Evolutionary conservation across 805 yeast genomes (phyloP).

Genomic region (Nakazawaea ernobii): DNA sequence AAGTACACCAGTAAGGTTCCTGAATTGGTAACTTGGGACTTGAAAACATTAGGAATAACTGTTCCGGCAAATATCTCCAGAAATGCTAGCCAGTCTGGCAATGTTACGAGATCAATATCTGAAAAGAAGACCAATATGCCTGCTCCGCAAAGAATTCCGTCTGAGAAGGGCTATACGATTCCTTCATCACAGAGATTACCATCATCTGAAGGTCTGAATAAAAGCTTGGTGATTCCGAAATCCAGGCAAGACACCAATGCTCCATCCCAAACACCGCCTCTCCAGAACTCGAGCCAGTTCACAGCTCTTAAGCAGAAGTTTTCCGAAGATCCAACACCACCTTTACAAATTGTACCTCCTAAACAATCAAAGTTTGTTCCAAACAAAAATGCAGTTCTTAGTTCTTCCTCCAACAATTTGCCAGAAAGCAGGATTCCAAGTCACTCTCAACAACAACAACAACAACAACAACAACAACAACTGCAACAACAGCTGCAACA

Average conservation of each 20-base stretch:
- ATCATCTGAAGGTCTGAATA: constrained; percentile 11
- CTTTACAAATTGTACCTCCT: constrained; percentile 1
- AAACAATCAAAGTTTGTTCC: not conserved
- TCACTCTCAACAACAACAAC: constrained; percentile 2
- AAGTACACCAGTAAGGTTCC: constrained; percentile 56
- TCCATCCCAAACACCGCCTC: not conserved
- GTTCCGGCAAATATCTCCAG: not conserved
- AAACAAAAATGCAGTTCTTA: constrained; percentile 2
- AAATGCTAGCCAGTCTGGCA: not conserved
- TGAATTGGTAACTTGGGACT: constrained; percentile 45
- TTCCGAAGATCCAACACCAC: too few relatives aligned
- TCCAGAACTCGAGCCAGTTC: too few relatives aligned
- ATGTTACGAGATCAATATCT: too few relatives aligned
- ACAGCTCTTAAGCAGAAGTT: too few relatives aligned
- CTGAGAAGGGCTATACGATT: too few relatives aligned
- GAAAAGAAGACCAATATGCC: too few relatives aligned
- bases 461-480: too few relatives aligned
- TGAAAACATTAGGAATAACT: constrained; percentile 7
- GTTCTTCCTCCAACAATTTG: not conserved
- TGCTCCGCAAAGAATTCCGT: not conserved
- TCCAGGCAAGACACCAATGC: constrained; percentile 3
- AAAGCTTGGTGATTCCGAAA: not conserved
- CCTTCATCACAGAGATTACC: too few relatives aligned
- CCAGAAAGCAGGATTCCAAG: constrained; percentile 2
- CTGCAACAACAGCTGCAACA: too few relatives aligned